Evolutionary conservation across 2,329 filamentous ascomycete species (phyloP), one percentile per base, ranked within the genome.

Genomic region (Phoma herbarum): DNA sequence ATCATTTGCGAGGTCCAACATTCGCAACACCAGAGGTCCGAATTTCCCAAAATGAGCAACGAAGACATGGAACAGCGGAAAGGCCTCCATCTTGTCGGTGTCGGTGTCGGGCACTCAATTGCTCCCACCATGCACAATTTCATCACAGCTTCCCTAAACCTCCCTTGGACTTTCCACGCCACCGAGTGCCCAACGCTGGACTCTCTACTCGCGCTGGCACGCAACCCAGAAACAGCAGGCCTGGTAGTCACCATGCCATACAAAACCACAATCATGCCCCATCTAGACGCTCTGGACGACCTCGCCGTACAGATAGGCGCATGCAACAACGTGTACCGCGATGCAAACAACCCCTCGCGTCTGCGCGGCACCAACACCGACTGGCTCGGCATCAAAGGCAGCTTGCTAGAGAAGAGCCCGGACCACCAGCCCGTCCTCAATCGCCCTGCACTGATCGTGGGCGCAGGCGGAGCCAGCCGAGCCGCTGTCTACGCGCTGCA

Each of bases 241-340:
- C 33, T 52, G 5, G 54, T 57, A 23, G 54, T 57, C 14, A 57
- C 54, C 12, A 57, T 57, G 54, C 54, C 54, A 18, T 57, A 57
- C 33, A 57, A 57, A 28, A 52, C 41, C 42, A 23, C 48, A 14
- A 37, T 57, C 20, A 57, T 57, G 54, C 42, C 47, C 6, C 41
- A 47, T 23, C 48, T 57, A 3, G 47, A 52, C 33, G 54, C 48
- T n/a, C 28, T 57, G 23, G 47, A 57, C 42, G 54, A 57, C 14
- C 23, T 57, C 3, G 42, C 47, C 23, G 33, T 44, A 14, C 49
- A 49, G 14, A 57, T 57, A 14, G 54, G 54, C 11, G 54, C 54
- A 14, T 47, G 47, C 42, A 57, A 57, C 23, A 57, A 57, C 16
- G 50, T 44, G 9, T 57, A 57, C 31, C 47, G 54, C 25, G 48